phyloP scores from a whole-genome alignment of 2,329 filamentous ascomycete genomes.

The Pseudopithomyces maydicus region DNA sequence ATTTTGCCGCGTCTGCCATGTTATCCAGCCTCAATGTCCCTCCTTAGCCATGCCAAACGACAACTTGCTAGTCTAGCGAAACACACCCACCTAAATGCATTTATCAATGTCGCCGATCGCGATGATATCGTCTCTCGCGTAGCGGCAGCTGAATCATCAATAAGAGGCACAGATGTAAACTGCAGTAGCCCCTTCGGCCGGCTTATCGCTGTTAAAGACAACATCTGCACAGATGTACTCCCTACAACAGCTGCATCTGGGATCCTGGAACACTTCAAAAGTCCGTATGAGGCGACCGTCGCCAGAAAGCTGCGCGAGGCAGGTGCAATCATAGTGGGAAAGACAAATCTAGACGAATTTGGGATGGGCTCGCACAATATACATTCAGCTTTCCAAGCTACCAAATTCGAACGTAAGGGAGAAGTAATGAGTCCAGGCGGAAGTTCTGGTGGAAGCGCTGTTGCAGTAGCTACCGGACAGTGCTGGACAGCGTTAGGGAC shows the following conservation, averaged over 20 bases:
- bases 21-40: constrained; percentile 43
- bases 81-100: constrained; percentile 45
- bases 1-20: constrained; percentile 23
- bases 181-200: constrained; percentile 29
- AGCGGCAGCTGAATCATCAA: constrained; percentile 18
- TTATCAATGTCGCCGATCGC: constrained; percentile 33
- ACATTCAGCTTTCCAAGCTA: constrained; percentile 69
- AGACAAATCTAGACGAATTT: constrained; percentile 95
- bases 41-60: constrained; percentile 42
- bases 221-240: constrained; percentile 52
- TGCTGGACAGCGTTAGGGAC: constrained; percentile 79
- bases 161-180: constrained; percentile 1
- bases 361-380: constrained; percentile 88
- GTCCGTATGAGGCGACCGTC: constrained; percentile 83
- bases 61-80: constrained; percentile 41
- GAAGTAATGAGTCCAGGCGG: constrained; percentile 43
- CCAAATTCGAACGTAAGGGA: constrained; percentile 52
- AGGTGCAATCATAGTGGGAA: constrained; percentile 71
- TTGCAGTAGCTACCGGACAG: constrained; percentile 73
- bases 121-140: constrained; percentile 28
- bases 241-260: constrained; percentile 81
- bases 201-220: constrained; percentile 56
- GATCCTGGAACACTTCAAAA: constrained; percentile 70
- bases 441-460: constrained; percentile 91
- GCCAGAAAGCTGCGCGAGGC: constrained; percentile 68